Base-by-base conservation (phyloP, 2,329 filamentous ascomycete genomes). In the Monilinia laxa region DNA sequence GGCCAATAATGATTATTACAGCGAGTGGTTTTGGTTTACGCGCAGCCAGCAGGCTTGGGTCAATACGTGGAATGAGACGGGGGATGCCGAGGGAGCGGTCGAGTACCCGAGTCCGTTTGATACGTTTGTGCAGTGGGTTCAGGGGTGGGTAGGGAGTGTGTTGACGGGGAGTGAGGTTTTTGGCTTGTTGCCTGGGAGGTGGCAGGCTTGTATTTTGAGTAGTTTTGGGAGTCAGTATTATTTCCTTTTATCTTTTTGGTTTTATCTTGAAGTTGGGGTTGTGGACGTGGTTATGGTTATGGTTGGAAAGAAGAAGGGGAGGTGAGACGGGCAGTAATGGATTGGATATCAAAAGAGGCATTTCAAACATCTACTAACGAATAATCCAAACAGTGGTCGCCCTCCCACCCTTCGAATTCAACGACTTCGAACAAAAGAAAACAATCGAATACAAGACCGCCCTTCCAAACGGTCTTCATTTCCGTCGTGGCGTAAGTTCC, bases 21-120 rank as follows among this genome's bases (percentile, higher is more conserved):
- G 76, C 28, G 81, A 83, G 69, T 83, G 80, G 80, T 83, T 83
- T 70, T 83, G 81, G 81, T 83, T 83, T 68, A 78, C 81, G 0
- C 81, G 81, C 65, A 78, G 79, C 25, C 75, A 78, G 60, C 75
- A 79, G 53, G 76, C 77, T 5, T 82, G 81, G 80, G 77, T 82
- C 23, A 81, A 83, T 69, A 80, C 77, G 31, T 83, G 81, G 80
- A 78, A 81, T 65, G 75, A 74, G 31, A 76, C 76, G 10, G 66
- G 71, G 2, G 77, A 80, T 54, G 38, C 69, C 11, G 68, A 68
- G 1, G 76, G 75, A 2, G 74, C 73, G 4, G 72, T 76, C 1
- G 76, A 80, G 55, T 81, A 80, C 68, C 80, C 80, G 2, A 68
- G 66, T 35, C 67, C 69, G 7, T 69, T 68, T 55, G 47, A 68